phyloP scores from a whole-genome alignment of 139 green algal species.

The Pseudopediastrum boryanum region DNA sequence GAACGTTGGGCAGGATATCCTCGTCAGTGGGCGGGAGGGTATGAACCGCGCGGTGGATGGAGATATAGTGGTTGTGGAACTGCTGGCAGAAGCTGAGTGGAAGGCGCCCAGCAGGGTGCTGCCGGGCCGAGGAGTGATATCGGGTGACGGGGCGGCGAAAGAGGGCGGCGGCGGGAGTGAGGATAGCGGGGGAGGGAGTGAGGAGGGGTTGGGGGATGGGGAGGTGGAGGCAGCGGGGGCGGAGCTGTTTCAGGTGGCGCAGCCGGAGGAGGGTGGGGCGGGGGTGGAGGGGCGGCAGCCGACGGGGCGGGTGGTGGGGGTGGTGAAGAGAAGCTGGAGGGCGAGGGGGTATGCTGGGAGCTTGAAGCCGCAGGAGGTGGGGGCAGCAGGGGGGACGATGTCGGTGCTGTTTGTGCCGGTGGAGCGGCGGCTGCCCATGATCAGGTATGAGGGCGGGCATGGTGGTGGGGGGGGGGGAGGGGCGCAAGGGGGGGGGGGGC shows the following conservation, averaged over 20 bases:
- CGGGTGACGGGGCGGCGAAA: slow-evolving; percentile 21
- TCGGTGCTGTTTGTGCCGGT: slow-evolving; percentile 81
- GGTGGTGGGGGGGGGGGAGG: too few species aligned
- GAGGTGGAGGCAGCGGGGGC: slow-evolving; percentile 39
- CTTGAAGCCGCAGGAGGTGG: slow-evolving; percentile 50
- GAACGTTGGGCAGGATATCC: slow-evolving; percentile 76
- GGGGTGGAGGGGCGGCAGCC: slow-evolving; percentile 42
- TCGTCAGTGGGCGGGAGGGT: slow-evolving; percentile 68
- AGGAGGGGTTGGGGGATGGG: slow-evolving; percentile 48
- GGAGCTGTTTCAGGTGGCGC: slow-evolving; percentile 45
- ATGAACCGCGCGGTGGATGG: slow-evolving; percentile 88
- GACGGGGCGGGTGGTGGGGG: slow-evolving; percentile 78
- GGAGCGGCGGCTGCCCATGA: slow-evolving; percentile 78
- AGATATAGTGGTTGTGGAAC: slow-evolving; percentile 75
- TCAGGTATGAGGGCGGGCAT: slow-evolving; percentile 68
- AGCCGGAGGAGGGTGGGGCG: not conserved
- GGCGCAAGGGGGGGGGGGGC: too few species aligned
- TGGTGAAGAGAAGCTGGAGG: slow-evolving; percentile 84
- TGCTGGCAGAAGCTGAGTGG: slow-evolving; percentile 87
- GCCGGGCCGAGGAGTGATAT: slow-evolving; percentile 20
- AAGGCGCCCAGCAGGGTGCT: slow-evolving; percentile 43
- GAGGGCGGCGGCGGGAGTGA: slow-evolving; percentile 21
- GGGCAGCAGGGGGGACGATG: slow-evolving; percentile 18
- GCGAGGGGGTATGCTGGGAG: slow-evolving; percentile 78
- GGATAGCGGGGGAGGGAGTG: not conserved